Conservation (phyloP, 768 basidiomycete genomes). For the Amanita polypyramis region DNA sequence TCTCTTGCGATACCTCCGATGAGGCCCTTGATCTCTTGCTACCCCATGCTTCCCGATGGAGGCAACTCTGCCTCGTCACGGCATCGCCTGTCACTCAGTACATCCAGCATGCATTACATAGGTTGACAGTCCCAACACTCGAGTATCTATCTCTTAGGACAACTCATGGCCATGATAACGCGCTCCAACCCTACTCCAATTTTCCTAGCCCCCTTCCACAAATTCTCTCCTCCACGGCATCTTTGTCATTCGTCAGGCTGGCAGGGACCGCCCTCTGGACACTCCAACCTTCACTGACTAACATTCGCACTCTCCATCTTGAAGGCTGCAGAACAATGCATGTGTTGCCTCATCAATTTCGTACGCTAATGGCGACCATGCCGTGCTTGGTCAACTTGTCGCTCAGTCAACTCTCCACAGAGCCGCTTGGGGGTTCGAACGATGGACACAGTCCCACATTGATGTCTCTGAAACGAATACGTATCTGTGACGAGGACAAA, state of each 20-base stretch:
- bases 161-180: conserved; percentile 12
- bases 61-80: conserved; percentile 23
- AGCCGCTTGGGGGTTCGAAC: conserved; percentile 23
- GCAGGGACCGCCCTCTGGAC: conserved; percentile 30
- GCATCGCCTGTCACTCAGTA: background rate
- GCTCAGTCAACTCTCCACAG: conserved; percentile 24
- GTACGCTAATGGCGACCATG: conserved; percentile 21
- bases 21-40: conserved; percentile 17
- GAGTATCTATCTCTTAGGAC: conserved; percentile 25
- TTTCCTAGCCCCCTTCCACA: conserved; percentile 13
- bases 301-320: conserved; percentile 31
- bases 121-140: conserved; percentile 16
- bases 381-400: conserved; percentile 31
- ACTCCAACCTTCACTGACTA: conserved; percentile 25
- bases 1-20: conserved; percentile 14
- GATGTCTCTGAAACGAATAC: conserved; percentile 26
- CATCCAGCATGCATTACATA: background rate
- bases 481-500: conserved; percentile 26
- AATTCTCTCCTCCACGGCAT: conserved; percentile 23
- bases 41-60: conserved; percentile 28
- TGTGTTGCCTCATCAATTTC: conserved; percentile 26
- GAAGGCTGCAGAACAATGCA: conserved; percentile 27
- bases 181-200: background rate
- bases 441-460: conserved; percentile 19
- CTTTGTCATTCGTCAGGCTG: conserved; percentile 29